A percentile compares a stretch with the other conserved stretches of the same genome.
phyloP scores from a whole-genome alignment of 257 asterid species.

The Cinchona pubescens region DNA sequence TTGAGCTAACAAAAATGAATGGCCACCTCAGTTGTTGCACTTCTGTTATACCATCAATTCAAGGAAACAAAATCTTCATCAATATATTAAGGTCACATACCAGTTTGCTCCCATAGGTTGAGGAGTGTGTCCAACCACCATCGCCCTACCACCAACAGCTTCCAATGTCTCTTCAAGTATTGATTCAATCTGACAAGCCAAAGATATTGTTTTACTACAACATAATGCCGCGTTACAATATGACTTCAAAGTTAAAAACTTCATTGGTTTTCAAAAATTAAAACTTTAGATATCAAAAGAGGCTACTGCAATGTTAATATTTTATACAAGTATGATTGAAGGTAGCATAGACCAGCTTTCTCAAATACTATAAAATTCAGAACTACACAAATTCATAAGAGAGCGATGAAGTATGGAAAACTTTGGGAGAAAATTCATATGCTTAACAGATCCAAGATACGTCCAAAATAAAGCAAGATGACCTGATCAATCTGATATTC shows the following conservation, averaged over 20 bases:
- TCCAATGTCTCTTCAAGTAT: constrained; percentile 72
- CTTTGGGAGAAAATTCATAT: neutral
- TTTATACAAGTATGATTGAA: neutral
- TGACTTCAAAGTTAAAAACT: neutral
- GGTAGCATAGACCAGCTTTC: neutral
- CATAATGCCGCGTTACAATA: neutral
- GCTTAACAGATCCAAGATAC: neutral
- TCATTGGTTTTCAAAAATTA: neutral
- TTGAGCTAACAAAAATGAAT: neutral
- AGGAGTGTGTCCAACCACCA: constrained; percentile 99
- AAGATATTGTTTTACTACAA: neutral
- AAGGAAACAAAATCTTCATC: neutral
- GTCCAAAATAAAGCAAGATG: neutral
- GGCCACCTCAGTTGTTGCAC: neutral
- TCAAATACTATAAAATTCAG: neutral
- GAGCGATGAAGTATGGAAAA: neutral
- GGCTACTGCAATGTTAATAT: neutral
- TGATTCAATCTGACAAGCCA: constrained; percentile 54
- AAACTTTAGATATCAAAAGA: neutral
- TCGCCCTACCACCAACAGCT: constrained; percentile 79
- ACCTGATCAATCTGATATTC: constrained; percentile 75
- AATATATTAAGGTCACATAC: constrained; percentile 32
- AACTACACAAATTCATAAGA: neutral
- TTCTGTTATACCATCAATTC: neutral
- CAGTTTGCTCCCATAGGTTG: constrained; percentile 83